A percentile compares a stretch with the other conserved stretches of the same genome.
Evolutionary conservation across 768 basidiomycete species (phyloP).

Genomic region (Lactarius psammicola): DNA sequence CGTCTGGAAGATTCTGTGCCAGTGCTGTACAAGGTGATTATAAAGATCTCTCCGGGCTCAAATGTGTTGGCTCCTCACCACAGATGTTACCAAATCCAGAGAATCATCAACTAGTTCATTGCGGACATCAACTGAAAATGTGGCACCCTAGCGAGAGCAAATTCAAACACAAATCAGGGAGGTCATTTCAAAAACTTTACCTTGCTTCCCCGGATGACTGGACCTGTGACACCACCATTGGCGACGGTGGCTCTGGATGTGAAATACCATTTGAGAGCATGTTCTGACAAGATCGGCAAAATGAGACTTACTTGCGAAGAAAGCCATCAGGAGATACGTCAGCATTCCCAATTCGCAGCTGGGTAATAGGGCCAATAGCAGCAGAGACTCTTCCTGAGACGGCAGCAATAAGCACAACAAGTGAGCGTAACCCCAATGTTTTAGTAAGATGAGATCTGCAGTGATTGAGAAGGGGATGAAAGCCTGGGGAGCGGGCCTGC

Average conservation of each 20-base stretch:
- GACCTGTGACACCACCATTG: slow-evolving; percentile 40
- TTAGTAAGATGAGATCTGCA: not conserved
- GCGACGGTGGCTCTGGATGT: slow-evolving; percentile 42
- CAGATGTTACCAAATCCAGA: slow-evolving; percentile 49
- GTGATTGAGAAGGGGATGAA: not conserved
- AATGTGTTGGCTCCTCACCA: slow-evolving; percentile 36
- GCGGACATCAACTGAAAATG: slow-evolving; percentile 44
- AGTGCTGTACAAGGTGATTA: slow-evolving; percentile 41
- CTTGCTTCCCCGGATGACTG: no score
- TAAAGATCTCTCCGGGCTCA: no score
- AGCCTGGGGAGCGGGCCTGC: not conserved
- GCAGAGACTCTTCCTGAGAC: slow-evolving; percentile 12
- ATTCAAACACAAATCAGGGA: slow-evolving; percentile 27
- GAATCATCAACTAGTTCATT: slow-evolving; percentile 44
- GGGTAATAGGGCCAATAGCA: slow-evolving; percentile 30
- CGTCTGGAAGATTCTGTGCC: slow-evolving; percentile 51
- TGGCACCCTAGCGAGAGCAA: slow-evolving; percentile 34
- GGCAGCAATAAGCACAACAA: not conserved
- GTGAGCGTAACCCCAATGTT: not conserved
- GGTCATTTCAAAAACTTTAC: not conserved
- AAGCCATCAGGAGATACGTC: slow-evolving; percentile 30
- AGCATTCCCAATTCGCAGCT: slow-evolving; percentile 28
- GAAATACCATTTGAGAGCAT: not conserved
- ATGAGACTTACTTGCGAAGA: slow-evolving; percentile 15
- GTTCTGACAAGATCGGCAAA: not conserved